Conservation (phyloP, 768 basidiomycete species). For the Suillus plorans region DNA sequence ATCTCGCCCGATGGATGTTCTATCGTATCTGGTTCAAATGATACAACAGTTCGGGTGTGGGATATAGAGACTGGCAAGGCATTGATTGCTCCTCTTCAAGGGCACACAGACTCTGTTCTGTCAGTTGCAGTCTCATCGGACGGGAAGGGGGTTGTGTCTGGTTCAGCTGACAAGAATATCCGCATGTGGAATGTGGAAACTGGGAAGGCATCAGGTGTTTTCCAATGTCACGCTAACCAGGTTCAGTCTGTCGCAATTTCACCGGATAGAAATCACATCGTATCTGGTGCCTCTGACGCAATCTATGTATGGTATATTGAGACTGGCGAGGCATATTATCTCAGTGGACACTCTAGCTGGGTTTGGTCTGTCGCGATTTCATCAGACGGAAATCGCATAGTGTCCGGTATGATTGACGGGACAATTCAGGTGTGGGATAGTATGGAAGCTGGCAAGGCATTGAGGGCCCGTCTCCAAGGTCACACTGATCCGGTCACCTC, state of each 20-base stretch:
- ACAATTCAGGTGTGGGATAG: background rate
- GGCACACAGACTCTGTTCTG: background rate
- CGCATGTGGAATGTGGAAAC: background rate
- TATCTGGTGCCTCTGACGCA: too few species aligned
- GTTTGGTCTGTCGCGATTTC: too few species aligned
- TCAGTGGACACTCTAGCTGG: too few species aligned
- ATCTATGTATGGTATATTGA: background rate
- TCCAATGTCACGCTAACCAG: background rate
- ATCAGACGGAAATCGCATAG: too few species aligned
- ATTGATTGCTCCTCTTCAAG: background rate
- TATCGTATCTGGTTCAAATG: background rate
- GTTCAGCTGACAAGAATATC: constrained; percentile 6
- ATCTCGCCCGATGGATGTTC: background rate
- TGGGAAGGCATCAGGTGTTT: background rate
- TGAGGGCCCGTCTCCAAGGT: background rate
- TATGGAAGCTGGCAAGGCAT: background rate
- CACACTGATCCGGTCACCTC: background rate
- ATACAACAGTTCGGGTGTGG: background rate
- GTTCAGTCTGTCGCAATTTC: background rate
- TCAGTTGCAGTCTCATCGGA: background rate
- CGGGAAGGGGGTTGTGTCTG: constrained; percentile 4
- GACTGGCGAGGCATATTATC: background rate
- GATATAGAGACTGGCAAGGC: background rate
- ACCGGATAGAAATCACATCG: background rate
- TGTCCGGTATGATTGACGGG: too few species aligned